Base-by-base conservation (phyloP, 73 alveolate genomes). In the Tetrahymena elliotti region DNA sequence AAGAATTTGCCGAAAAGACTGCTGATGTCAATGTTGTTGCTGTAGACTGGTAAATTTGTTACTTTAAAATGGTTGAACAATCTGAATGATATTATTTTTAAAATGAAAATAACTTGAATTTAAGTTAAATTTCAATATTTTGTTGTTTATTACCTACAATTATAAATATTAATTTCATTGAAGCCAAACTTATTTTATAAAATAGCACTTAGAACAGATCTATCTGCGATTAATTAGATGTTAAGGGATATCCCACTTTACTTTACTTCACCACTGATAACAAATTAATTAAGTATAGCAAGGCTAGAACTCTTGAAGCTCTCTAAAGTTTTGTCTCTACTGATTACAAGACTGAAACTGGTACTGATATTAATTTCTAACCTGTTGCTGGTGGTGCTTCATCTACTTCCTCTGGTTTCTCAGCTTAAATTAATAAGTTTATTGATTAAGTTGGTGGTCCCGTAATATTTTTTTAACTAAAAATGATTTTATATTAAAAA, bases 181-280 rank as follows among this genome's bases (percentile, higher is more conserved):
- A n/a, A n/a, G n/a, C n/a, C n/a, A n/a, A n/a, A n/a, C n/a, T n/a
- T n/a, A n/a, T n/a, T n/a, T n/a, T n/a, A n/a, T n/a, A n/a, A n/a
- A 68, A 68, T 27, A 68, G 88, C 88, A 68, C 88, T 18, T 1
- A 22, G 20, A n/a, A 24, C 34, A 68, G 88, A 68, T 35, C 88
- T 10, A 68, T 68, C 88, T 68, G 88, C 88, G 88, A 37, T 35
- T n/a, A 52, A 38, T 94, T 83, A 20, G 93, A 33, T 6, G 47
- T 94, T 83, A 83, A 94, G 94, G 96, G 93, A 3, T 94, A 83
- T 94, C 94, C 83, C 24, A 94, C 93, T 33, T 68, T 68, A 68
- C 93, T 94, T 34, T 84, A 2, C 33, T n/a, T 36, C 33, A 37
- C 93, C 20, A 83, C 92, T 37, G 96, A 94, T 83, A 83, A 94